These are phyloP conservation scores for Diaporthe sp. DNA, from an alignment of 2,329 filamentous ascomycete species.

Conservation along the genomic window DNA sequence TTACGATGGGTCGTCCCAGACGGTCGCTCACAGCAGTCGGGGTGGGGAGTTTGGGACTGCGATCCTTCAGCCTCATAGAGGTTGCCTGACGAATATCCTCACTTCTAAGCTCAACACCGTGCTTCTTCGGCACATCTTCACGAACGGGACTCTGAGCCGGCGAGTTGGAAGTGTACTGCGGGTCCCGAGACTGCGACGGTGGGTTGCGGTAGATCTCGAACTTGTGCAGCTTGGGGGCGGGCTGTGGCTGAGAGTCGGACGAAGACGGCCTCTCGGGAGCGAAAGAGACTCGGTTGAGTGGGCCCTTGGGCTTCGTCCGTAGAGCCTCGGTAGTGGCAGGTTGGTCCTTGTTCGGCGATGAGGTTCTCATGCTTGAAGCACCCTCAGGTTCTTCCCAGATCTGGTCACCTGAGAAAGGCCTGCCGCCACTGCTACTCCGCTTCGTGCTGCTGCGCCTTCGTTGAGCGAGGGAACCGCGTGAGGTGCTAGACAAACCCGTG, in stretches of 20 bases:
- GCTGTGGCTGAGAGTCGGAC: constrained; percentile 54
- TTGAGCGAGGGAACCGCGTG: constrained; percentile 55
- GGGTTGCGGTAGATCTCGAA: constrained; percentile 85
- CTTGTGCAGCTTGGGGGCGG: constrained; percentile 57
- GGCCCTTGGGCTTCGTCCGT: constrained; percentile 73
- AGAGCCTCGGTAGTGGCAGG: constrained; percentile 59
- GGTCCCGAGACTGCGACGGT: constrained; percentile 85
- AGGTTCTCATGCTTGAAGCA: constrained; percentile 48
- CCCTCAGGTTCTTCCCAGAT: constrained; percentile 90
- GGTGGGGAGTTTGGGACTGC: constrained; percentile 88
- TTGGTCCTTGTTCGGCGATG: constrained; percentile 40
- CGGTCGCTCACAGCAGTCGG: constrained; percentile 92
- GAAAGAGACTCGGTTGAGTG: constrained; percentile 73
- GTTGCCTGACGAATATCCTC: constrained; percentile 93
- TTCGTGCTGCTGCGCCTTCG: constrained; percentile 76
- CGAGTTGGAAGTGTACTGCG: constrained; percentile 81
- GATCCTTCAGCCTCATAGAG: constrained; percentile 88
- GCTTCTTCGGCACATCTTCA: constrained; percentile 71
- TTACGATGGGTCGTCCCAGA: constrained; percentile 94
- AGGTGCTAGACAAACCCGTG: constrained; percentile 54
- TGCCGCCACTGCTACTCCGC: constrained; percentile 79
- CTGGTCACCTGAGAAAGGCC: constrained; percentile 80
- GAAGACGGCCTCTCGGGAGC: constrained; percentile 57
- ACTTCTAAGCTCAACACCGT: constrained; percentile 85
- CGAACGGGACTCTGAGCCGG: constrained; percentile 47